Evolutionary conservation across 768 basidiomycete genomes (phyloP), one percentile per base, ranked within the genome.

Genomic region (Tephrocybe sp.): DNA sequence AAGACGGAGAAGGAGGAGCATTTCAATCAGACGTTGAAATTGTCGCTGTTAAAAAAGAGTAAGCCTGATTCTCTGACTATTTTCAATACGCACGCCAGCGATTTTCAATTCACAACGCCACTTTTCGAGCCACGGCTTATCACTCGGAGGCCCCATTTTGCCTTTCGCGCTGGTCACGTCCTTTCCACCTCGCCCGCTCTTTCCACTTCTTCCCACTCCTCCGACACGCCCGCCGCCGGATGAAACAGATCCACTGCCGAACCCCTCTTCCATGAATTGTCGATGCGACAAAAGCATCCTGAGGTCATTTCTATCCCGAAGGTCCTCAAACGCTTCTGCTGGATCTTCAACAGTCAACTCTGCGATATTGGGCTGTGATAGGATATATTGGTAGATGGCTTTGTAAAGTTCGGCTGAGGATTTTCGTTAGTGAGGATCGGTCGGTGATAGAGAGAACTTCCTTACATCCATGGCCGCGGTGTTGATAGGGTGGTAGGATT

Each of bases 321-420:
- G 78, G 66, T 98, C 97, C 66, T 98, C 96, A 63, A 99, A 98
- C 9, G 92, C 90, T 70, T 99, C 97, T 0, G 93, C 93, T 1
- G 97, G 97, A 66, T 99, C 97, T 70, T 99, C 97, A 18, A 99
- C 90, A 1, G 94, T 97, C 36, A 98, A 72, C 67, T 98, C 96
- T n/a, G 89, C 86, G 33, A 96, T 81, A 44, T 80, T 72, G 1
- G 85, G 75, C 42, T 79, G 80, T 12, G 78, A 71, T 37, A 89
- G 66, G 17, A 90, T 79, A 62, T 90, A 81, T 62, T 84, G 77
- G 71, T 95, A 96, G 47, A 93, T 86, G 0, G 93, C 84, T 39
- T 74, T 81, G 75, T 97, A 98, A 11, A 98, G 81, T 56, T 88
- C 85, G 43, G 94, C 93, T 96, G 60, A 6, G 54, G 43, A 25